phyloP scores from a whole-genome alignment of 495 filamentous ascomycete genomes.

The Mycothermus thermophilus region DNA sequence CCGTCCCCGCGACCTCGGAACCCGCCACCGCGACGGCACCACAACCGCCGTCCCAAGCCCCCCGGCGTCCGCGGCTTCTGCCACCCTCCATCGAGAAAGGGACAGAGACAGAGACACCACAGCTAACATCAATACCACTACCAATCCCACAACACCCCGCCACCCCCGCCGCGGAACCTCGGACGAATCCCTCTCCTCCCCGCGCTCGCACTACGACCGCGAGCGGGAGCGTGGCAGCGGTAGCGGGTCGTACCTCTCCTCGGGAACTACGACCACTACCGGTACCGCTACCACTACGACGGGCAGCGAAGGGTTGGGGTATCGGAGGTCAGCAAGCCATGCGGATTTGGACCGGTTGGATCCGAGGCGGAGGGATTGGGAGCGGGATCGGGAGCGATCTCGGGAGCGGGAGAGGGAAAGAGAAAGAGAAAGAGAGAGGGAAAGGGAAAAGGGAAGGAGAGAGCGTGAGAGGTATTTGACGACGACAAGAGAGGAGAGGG shows the following conservation, averaged over 20 bases:
- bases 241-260: too few species aligned
- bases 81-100: constrained; percentile 1
- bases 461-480: constrained; percentile 17
- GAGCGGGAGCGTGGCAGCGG: too few species aligned
- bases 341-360: constrained; percentile 24
- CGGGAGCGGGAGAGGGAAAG: constrained; percentile 13
- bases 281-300: neutral
- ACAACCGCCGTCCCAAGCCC: too few species aligned
- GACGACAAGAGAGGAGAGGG: constrained; percentile 3
- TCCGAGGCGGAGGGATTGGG: constrained; percentile 11
- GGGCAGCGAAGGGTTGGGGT: too few species aligned
- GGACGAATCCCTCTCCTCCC: constrained; percentile 1
- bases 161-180: neutral
- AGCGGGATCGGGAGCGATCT: constrained; percentile 14
- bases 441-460: constrained; percentile 9
- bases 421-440: constrained; percentile 9
- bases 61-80: constrained; percentile 12
- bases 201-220: neutral
- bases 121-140: neutral
- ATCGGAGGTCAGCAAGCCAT: constrained; percentile 32
- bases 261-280: neutral
- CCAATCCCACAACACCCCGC: neutral
- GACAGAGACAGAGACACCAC: constrained; percentile 1
- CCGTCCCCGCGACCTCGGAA: neutral
- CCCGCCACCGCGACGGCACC: constrained; percentile 2